Evolutionary conservation across 2,329 filamentous ascomycete genomes (phyloP), one percentile per base, ranked within the genome.

Genomic region (Septoria linicola): DNA sequence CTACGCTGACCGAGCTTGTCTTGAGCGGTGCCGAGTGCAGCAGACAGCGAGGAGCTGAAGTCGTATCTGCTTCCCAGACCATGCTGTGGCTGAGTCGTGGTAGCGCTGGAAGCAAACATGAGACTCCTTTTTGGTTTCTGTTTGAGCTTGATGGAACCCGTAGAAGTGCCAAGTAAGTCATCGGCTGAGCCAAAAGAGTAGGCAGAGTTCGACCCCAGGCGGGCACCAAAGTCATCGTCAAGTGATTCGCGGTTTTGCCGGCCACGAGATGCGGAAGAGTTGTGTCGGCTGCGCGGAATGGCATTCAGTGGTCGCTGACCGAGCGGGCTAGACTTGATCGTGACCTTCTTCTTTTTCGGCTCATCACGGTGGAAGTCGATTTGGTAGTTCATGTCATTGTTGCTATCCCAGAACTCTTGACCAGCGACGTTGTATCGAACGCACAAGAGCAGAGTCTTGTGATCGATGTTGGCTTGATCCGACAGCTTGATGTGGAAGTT

Each of bases 391-490:
- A 83, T 81, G 23, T 77, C 76, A 61, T 77, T 76, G 69, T 99
- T 99, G 78, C 92, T 99, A 72, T 99, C 93, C 93, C 93, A 99
- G 70, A 83, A 88, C 63, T 97, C 92, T 56, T 86, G 80, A 14
- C 89, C 89, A 57, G 85, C 84, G 52, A 95, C 89, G 32, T 76
- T 82, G 72, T 97, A 99, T 44, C 89, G 87, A 43, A 96, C 80
- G 71, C 93, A 97, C 66, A 97, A 84, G 71, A 91, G 89, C 66
- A 99, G 77, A 0, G 90, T 96, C 79, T 96, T 97, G 59, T 83
- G 82, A 70, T 96, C 91, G 39, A 99, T 79, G 68, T 96, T 92
- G 37, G 89, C 88, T 63, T 90, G 84, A 66, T 99, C 93, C 16
- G 90, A 85, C 51, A 99, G 73, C 75, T 91, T 92, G 76, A 99